Evolutionary conservation across 2,329 filamentous ascomycete genomes (phyloP).

Genomic region (Chrysoporthe deuterocubensis): DNA sequence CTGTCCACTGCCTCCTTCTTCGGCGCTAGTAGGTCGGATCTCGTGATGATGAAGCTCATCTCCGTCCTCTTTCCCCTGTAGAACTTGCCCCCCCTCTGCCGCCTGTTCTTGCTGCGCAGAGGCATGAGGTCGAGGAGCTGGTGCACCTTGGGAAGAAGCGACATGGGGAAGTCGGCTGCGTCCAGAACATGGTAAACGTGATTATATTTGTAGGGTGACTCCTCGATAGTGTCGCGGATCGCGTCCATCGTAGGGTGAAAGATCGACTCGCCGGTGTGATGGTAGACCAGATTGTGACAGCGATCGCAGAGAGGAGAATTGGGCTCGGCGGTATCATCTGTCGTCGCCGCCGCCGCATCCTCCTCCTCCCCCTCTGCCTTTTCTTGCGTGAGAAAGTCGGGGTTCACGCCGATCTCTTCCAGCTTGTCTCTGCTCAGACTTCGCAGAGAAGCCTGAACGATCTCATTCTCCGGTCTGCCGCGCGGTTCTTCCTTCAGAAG

Average conservation of each 20-base stretch:
- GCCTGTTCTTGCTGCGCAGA: slow-evolving; percentile 78
- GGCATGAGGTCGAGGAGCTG: slow-evolving; percentile 71
- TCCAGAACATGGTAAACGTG: slow-evolving; percentile 96
- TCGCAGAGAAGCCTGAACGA: slow-evolving; percentile 52
- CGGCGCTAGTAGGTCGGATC: slow-evolving; percentile 83
- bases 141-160: slow-evolving; percentile 78
- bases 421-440: slow-evolving; percentile 47
- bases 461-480: slow-evolving; percentile 45
- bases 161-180: slow-evolving; percentile 96
- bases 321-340: slow-evolving; percentile 12
- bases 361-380: background rate
- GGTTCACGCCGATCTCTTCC: slow-evolving; percentile 51
- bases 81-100: slow-evolving; percentile 70
- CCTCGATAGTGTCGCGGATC: slow-evolving; percentile 80
- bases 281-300: slow-evolving; percentile 81
- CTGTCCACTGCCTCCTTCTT: slow-evolving; percentile 81
- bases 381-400: slow-evolving; percentile 41
- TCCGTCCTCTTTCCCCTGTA: slow-evolving; percentile 71
- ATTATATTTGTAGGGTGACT: slow-evolving; percentile 88
- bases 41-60: slow-evolving; percentile 88
- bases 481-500: slow-evolving; percentile 35
- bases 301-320: slow-evolving; percentile 76
- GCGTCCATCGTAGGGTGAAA: slow-evolving; percentile 80
- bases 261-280: slow-evolving; percentile 73
- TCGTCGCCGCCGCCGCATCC: background rate